Percentiles rank a stretch among this genome's conserved stretches.
Conservation (phyloP, 768 basidiomycete species). For the Tremella yokohamensis region DNA sequence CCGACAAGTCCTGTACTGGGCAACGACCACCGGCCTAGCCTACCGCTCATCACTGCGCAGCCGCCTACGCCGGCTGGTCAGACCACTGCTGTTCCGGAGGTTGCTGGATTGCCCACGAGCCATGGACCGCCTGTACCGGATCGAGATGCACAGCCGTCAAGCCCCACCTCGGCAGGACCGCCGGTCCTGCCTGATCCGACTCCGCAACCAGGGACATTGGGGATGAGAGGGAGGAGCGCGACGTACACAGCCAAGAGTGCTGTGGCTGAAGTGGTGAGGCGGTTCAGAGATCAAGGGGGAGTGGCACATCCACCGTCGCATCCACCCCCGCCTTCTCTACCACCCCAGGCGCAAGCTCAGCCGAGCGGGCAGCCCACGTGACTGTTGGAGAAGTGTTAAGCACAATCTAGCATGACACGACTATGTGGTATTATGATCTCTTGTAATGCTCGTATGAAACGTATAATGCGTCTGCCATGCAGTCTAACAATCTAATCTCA, state of each 20-base stretch:
- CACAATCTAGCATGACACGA: too few species aligned
- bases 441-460: too few species aligned
- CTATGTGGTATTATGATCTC: too few species aligned
- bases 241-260: conserved; percentile 51
- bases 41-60: conserved; percentile 25
- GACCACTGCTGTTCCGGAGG: neutral
- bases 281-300: conserved; percentile 26
- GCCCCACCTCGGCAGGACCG: too few species aligned
- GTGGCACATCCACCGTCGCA: neutral
- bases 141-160: neutral
- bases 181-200: neutral
- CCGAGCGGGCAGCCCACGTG: too few species aligned
- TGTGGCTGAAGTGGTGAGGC: conserved; percentile 50
- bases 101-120: neutral
- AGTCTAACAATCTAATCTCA: too few species aligned
- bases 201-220: conserved; percentile 3
- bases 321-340: neutral
- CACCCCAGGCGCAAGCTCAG: too few species aligned
- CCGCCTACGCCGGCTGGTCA: conserved; percentile 30
- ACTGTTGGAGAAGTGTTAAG: too few species aligned
- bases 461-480: too few species aligned
- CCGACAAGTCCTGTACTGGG: neutral
- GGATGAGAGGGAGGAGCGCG: conserved; percentile 40
- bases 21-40: neutral
- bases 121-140: conserved; percentile 12